phyloP scores from a whole-genome alignment of 2,329 filamentous ascomycete genomes.

The Didymella segeticola region DNA sequence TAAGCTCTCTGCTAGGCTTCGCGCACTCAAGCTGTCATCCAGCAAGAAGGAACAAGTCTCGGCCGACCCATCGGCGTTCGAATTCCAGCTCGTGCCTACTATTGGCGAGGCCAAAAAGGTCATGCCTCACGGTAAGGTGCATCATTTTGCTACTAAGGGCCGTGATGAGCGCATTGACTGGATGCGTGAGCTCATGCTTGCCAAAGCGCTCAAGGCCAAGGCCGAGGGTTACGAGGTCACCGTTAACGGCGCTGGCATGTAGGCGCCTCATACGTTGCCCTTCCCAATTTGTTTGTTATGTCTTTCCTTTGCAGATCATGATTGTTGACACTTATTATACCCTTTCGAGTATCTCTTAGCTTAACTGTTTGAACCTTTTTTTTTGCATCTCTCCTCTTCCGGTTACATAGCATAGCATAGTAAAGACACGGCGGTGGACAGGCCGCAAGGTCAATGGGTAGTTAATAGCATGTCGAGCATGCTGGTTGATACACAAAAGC shows the following conservation, averaged over 20 bases:
- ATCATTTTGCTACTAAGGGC: slow-evolving; percentile 89
- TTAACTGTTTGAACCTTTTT: slow-evolving; percentile 5
- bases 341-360: slow-evolving; percentile 32
- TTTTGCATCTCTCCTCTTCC: slow-evolving; percentile 15
- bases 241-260: slow-evolving; percentile 67
- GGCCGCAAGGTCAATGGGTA: slow-evolving; percentile 12
- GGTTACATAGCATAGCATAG: slow-evolving; percentile 1
- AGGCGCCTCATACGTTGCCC: not conserved
- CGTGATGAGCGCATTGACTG: slow-evolving; percentile 94
- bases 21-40: slow-evolving; percentile 68
- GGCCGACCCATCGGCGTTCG: slow-evolving; percentile 68
- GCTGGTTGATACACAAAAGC: slow-evolving; percentile 13
- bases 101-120: slow-evolving; percentile 50
- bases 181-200: slow-evolving; percentile 93
- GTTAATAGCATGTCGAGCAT: slow-evolving; percentile 5
- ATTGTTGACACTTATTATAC: slow-evolving; percentile 39
- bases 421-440: slow-evolving; percentile 3
- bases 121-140: slow-evolving; percentile 70
- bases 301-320: slow-evolving; percentile 25
- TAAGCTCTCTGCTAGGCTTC: slow-evolving; percentile 88
- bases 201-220: slow-evolving; percentile 85
- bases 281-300: slow-evolving; percentile 14
- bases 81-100: slow-evolving; percentile 81
- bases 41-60: slow-evolving; percentile 61
- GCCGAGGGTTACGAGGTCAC: slow-evolving; percentile 82